Conservation (phyloP, 2,329 filamentous ascomycete genomes). For the Neofusicoccum ribis region DNA sequence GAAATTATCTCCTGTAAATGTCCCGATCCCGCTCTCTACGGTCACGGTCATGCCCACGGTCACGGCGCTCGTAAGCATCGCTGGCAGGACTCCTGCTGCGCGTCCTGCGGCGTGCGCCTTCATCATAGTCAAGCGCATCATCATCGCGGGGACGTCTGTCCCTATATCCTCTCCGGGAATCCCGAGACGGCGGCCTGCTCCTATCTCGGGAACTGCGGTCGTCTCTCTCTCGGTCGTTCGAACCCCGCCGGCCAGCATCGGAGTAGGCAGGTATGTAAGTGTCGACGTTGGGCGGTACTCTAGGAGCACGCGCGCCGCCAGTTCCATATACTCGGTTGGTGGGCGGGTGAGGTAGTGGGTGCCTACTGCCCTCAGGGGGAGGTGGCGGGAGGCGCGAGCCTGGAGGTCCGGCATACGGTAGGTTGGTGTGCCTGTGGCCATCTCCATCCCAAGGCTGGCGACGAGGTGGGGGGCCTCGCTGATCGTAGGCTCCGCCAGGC, state of each 20-base stretch:
- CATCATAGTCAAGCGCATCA: constrained; percentile 26
- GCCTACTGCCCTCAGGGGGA: constrained; percentile 38
- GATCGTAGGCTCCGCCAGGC: constrained; percentile 32
- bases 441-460: constrained; percentile 29
- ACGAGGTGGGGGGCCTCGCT: constrained; percentile 31
- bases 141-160: constrained; percentile 25
- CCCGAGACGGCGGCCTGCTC: constrained; percentile 33
- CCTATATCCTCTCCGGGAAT: constrained; percentile 33
- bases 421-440: constrained; percentile 13
- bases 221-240: constrained; percentile 35
- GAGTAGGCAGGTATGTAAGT: constrained; percentile 49
- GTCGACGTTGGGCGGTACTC: constrained; percentile 32
- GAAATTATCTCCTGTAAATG: constrained; percentile 9
- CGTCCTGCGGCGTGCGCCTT: constrained; percentile 31
- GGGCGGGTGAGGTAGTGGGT: constrained; percentile 36
- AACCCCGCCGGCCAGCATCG: constrained; percentile 19
- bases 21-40: constrained; percentile 16
- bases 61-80: constrained; percentile 28
- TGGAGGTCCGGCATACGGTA: constrained; percentile 19
- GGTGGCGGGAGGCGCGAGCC: constrained; percentile 31
- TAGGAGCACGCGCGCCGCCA: constrained; percentile 24
- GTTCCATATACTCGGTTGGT: constrained; percentile 23
- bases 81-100: constrained; percentile 37
- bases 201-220: constrained; percentile 30
- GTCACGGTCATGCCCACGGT: constrained; percentile 26